Percentiles rank a stretch among this genome's conserved stretches.
Conservation (phyloP, 2,329 filamentous ascomycete genomes). For the Rhynchosporium graminicola region DNA sequence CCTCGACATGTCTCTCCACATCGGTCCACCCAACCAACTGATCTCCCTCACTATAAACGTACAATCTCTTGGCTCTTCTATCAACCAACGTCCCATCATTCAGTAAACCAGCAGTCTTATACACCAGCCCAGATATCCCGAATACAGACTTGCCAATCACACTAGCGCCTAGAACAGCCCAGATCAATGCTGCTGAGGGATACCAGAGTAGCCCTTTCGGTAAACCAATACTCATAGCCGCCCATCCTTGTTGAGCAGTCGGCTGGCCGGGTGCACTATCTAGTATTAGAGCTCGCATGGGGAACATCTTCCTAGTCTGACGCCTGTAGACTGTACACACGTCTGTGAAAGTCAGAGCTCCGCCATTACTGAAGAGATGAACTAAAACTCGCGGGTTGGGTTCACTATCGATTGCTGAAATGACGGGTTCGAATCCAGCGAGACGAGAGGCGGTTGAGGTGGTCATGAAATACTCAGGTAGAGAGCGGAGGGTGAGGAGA, state of each 20-base stretch:
- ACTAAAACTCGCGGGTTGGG: conserved; percentile 21
- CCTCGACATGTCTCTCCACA: conserved; percentile 28
- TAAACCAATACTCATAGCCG: conserved; percentile 14
- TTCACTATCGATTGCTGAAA: conserved; percentile 22
- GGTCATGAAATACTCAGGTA: conserved; percentile 22
- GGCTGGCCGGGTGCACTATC: conserved; percentile 27
- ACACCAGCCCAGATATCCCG: conserved; percentile 10
- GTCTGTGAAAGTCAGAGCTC: conserved; percentile 20
- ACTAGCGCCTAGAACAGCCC: not conserved
- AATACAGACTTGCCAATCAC: conserved; percentile 11
- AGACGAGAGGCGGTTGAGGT: conserved; percentile 20
- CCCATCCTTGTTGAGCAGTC: conserved; percentile 13
- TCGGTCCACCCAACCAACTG: conserved; percentile 22
- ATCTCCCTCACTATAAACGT: conserved; percentile 32
- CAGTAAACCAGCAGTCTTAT: conserved; percentile 13
- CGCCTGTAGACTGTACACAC: conserved; percentile 19
- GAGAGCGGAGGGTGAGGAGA: conserved; percentile 23
- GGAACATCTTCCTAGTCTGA: conserved; percentile 11
- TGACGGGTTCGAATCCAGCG: conserved; percentile 17
- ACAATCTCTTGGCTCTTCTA: conserved; percentile 27
- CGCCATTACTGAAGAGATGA: conserved; percentile 30
- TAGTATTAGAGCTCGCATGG: conserved; percentile 19
- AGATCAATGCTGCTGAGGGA: conserved; percentile 11
- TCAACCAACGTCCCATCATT: conserved; percentile 26
- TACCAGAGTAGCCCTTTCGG: conserved; percentile 18